Evolutionary conservation across 768 basidiomycete species (phyloP), one percentile per base, ranked within the genome.

Genomic region (Neoboletus subvelutipes): DNA sequence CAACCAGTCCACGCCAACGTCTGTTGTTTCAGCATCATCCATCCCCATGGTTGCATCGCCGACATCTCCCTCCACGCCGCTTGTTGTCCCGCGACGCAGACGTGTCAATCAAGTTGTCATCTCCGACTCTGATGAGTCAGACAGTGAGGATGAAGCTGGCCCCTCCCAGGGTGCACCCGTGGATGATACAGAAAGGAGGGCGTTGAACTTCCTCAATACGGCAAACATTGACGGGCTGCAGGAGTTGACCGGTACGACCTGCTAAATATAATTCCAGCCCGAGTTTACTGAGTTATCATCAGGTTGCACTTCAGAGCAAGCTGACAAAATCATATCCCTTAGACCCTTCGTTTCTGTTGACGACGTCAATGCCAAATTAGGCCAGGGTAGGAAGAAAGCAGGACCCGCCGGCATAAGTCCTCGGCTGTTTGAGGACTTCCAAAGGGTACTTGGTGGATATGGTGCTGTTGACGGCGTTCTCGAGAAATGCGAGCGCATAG

Each of bases 351-450:
- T 70, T n/a, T 83, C 84, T 13, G 79, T 88, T 36, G 85, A 87
- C 29, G 90, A 94, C 55, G 76, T 96, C 46, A 85, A 83, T 45
- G 68, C 67, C 43, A 95, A 90, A 71, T 80, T 98, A 10, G 82
- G 84, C 33, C 88, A 90, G 71, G 88, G 86, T n/a, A 91, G 86
- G 77, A 95, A 92, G 77, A 94, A 92, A 67, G 83, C 85, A 3
- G 86, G 87, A 10, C 84, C 87, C 10, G 80, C 77, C 5, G 95
- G 96, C 22, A 86, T 99, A 65, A 94, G 93, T 59, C 81, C 90
- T 57, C 85, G 89, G 55, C 80, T 98, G 71, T 92, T 98, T 69
- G 93, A 96, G 66, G 93, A 95, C 62, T 94, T 91, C 70, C 83
- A 84, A 53, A 80, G 84, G 40, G 90, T 97, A 64, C 88, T 98